These are phyloP conservation scores for Klebsormidium nitens DNA, from an alignment of 139 green algal genomes.

Conservation along the genomic window DNA sequence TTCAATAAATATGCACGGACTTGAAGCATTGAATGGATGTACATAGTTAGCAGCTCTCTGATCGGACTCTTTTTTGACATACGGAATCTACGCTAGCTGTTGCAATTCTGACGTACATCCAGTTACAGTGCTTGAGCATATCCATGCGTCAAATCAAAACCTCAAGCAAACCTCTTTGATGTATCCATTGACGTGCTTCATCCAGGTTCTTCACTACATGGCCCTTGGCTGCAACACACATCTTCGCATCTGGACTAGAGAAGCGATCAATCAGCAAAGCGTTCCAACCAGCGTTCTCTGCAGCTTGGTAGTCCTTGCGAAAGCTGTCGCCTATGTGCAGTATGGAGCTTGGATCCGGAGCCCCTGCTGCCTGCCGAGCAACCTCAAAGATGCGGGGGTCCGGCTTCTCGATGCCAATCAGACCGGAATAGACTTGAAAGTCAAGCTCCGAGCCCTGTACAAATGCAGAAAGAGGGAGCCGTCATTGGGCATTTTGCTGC, in stretches of 20 bases:
- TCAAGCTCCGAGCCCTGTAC: neutral
- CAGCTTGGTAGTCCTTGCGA: slow-evolving; percentile 1
- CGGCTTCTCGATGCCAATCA: neutral
- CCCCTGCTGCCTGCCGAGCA: neutral
- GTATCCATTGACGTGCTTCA: neutral
- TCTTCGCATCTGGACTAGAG: neutral
- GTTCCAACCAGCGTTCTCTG: neutral
- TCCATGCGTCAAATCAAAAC: too few relatives aligned
- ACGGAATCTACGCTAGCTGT: too few relatives aligned
- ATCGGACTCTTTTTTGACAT: too few relatives aligned
- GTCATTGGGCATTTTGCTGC: too few relatives aligned
- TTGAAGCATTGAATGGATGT: too few relatives aligned
- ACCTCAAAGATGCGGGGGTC: neutral
- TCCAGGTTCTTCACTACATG: neutral
- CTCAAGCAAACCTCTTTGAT: too few relatives aligned
- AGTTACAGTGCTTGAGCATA: too few relatives aligned
- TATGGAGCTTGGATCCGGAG: neutral
- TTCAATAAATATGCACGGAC: too few relatives aligned
- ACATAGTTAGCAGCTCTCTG: too few relatives aligned
- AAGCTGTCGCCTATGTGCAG: slow-evolving; percentile 1
- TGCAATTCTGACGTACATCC: too few relatives aligned
- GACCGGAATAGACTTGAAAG: neutral
- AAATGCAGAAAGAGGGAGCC: too few relatives aligned
- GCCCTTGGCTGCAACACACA: neutral
- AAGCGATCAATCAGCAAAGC: neutral